A percentile compares a stretch with the other conserved stretches of the same genome.
phyloP scores from a whole-genome alignment of 2,329 filamentous ascomycete genomes.

The Trematosphaeria pertusa region DNA sequence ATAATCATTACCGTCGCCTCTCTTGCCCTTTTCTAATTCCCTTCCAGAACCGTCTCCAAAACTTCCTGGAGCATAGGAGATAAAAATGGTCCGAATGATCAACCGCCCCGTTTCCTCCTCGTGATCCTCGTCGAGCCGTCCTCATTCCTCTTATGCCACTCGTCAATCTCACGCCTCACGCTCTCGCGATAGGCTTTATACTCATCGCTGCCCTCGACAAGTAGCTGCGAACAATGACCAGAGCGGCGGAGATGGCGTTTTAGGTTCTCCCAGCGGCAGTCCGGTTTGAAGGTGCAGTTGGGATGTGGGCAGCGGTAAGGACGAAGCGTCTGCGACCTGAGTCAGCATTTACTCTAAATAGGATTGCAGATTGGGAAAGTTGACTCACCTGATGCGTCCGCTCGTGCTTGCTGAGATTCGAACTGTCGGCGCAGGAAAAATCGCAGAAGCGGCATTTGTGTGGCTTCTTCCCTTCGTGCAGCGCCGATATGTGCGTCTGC shows the following conservation, averaged over 20 bases:
- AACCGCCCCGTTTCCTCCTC: constrained; percentile 26
- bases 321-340: constrained; percentile 35
- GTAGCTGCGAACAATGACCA: constrained; percentile 43
- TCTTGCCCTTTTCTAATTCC: too few relatives aligned
- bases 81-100: too few relatives aligned
- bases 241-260: constrained; percentile 47
- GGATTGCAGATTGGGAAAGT: not conserved
- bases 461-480: constrained; percentile 46
- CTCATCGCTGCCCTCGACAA: constrained; percentile 41
- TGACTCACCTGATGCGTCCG: constrained; percentile 42
- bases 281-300: constrained; percentile 47
- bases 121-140: constrained; percentile 24
- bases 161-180: constrained; percentile 41
- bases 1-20: too few relatives aligned
- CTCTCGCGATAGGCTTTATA: constrained; percentile 43
- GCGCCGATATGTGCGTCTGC: constrained; percentile 46
- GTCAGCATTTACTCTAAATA: constrained; percentile 4
- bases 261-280: constrained; percentile 49
- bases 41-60: too few relatives aligned
- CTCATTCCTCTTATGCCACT: constrained; percentile 41
- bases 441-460: constrained; percentile 48
- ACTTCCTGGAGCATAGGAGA: too few relatives aligned
- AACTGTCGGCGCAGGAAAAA: constrained; percentile 47
- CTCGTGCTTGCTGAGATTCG: constrained; percentile 48
- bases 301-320: constrained; percentile 46